Percentiles rank a stretch among this genome's conserved stretches.
These are phyloP conservation scores for Immersiporthe knoxdaviesiana DNA, from an alignment of 2,329 filamentous ascomycete species.

Conservation along the genomic window DNA sequence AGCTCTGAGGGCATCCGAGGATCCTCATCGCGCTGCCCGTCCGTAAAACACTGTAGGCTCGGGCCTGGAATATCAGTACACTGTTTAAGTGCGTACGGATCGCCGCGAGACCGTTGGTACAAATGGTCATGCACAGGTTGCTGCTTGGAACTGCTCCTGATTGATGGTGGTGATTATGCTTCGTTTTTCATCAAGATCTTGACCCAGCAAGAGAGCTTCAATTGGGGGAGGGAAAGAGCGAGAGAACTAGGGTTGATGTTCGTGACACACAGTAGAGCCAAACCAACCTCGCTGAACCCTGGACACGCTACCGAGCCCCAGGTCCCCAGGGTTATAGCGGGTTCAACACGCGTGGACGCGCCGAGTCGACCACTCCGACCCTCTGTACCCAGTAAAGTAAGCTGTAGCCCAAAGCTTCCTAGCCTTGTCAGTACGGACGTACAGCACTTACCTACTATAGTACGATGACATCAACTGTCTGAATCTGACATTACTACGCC, in stretches of 20 bases:
- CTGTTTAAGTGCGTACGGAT: neutral
- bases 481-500: no score
- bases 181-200: neutral
- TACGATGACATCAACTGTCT: constrained; percentile 11
- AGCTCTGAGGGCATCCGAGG: neutral
- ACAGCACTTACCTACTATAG: neutral
- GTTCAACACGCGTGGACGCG: constrained; percentile 1
- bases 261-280: neutral
- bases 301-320: neutral
- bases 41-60: neutral
- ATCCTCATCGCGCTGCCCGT: neutral
- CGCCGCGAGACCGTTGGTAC: neutral
- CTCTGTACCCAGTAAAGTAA: constrained; percentile 4
- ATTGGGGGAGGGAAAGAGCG: neutral
- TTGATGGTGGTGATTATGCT: neutral
- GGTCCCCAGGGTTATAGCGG: neutral
- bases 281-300: neutral
- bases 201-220: neutral
- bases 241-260: neutral
- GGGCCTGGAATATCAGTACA: no score
- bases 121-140: neutral
- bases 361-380: neutral
- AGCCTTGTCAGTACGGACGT: constrained; percentile 7
- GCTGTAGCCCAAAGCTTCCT: neutral
- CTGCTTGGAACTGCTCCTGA: neutral